These are phyloP conservation scores for Pisolithus albus DNA, from an alignment of 768 basidiomycete genomes.

Conservation along the genomic window DNA sequence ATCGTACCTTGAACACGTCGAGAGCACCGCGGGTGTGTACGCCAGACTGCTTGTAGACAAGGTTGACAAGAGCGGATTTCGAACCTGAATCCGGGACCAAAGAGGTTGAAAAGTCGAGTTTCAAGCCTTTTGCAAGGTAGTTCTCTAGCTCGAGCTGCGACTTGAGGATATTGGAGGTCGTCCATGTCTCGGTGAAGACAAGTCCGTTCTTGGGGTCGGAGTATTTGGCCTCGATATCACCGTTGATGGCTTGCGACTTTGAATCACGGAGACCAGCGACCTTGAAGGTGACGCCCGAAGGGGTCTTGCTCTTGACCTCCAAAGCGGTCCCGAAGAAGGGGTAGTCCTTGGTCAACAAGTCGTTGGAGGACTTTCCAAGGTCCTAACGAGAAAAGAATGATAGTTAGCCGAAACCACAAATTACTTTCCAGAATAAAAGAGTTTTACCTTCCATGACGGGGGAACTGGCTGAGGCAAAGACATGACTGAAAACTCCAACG, in stretches of 20 bases:
- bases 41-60: conserved; percentile 93
- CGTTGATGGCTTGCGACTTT: conserved; percentile 66
- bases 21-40: conserved; percentile 86
- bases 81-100: conserved; percentile 81
- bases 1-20: conserved; percentile 86
- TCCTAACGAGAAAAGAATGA: conserved; percentile 43
- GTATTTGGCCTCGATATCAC: conserved; percentile 96
- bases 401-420: conserved; percentile 1
- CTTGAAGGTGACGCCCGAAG: conserved; percentile 89
- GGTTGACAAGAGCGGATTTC: conserved; percentile 78
- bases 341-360: conserved; percentile 91
- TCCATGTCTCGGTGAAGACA: conserved; percentile 93
- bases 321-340: conserved; percentile 64
- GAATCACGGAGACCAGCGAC: conserved; percentile 78
- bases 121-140: conserved; percentile 95
- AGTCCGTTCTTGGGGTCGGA: conserved; percentile 87
- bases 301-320: conserved; percentile 85
- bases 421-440: not conserved
- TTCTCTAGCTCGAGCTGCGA: conserved; percentile 93
- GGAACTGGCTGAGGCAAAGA: conserved; percentile 94
- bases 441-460: conserved; percentile 86
- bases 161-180: conserved; percentile 87
- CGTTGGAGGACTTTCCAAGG: conserved; percentile 95
- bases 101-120: conserved; percentile 81
- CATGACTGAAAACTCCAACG: conserved; percentile 44